These are phyloP conservation scores for Flaveria sonorensis DNA, from an alignment of 129 eudicot species.

Conservation along the genomic window DNA sequence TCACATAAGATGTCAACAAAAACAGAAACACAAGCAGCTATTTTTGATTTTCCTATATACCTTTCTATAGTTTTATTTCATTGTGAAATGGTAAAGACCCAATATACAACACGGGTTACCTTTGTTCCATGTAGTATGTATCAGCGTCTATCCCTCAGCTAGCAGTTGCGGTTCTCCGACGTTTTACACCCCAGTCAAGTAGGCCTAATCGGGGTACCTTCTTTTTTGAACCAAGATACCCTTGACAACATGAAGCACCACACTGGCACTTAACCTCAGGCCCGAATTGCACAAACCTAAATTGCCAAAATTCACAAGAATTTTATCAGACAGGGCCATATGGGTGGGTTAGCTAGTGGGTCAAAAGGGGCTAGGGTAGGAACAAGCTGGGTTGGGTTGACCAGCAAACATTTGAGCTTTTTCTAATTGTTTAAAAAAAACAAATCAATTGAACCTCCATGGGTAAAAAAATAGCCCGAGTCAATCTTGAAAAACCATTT, in stretches of 20 bases:
- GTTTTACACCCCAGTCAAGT: constrained; percentile 66
- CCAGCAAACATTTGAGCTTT: background rate
- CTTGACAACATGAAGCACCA: constrained; percentile 79
- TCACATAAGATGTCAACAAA: constrained; percentile 20
- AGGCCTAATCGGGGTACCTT: constrained; percentile 41
- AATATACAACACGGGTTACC: constrained; percentile 33
- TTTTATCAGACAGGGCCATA: background rate
- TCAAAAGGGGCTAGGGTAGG: background rate
- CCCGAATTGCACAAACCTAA: constrained; percentile 92
- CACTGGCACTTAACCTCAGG: constrained; percentile 86
- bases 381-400: background rate
- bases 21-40: constrained; percentile 9
- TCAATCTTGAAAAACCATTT: background rate
- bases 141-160: constrained; percentile 24
- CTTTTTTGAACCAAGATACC: constrained; percentile 72
- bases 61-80: constrained; percentile 23
- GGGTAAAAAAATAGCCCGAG: background rate
- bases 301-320: background rate
- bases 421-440: background rate
- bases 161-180: constrained; percentile 58
- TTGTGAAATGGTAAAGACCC: constrained; percentile 19
- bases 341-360: background rate
- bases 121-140: constrained; percentile 24
- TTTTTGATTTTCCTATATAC: constrained; percentile 31
- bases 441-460: background rate